These are phyloP conservation scores for Yamadazyma insecticola DNA, from an alignment of 805 yeast species.

Conservation along the genomic window DNA sequence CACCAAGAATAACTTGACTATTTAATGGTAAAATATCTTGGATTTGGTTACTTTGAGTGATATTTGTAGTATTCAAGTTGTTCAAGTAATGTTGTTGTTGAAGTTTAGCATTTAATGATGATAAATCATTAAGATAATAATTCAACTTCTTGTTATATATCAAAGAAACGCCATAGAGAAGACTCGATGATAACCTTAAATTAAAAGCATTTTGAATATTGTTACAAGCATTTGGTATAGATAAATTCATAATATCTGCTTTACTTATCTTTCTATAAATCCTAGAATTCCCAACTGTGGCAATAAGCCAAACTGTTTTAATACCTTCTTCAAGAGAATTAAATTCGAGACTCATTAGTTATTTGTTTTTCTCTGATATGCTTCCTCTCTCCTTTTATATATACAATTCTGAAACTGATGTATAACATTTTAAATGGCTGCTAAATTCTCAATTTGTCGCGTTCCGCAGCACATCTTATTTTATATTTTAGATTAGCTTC, in stretches of 20 bases:
- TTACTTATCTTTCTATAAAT: constrained; percentile 2
- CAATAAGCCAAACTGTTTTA: constrained; percentile 9
- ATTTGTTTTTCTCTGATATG: background rate
- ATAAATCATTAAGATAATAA: constrained; percentile 35
- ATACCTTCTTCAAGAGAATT: constrained; percentile 1
- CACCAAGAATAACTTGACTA: too few relatives aligned
- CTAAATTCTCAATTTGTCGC: too few relatives aligned
- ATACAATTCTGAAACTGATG: background rate
- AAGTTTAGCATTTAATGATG: constrained; percentile 3
- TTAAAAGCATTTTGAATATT: constrained; percentile 4
- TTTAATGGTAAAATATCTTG: too few relatives aligned
- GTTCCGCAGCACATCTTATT: too few relatives aligned
- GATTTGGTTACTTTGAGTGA: constrained; percentile 2
- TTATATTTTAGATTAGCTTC: too few relatives aligned
- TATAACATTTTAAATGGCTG: too few relatives aligned
- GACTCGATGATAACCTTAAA: constrained; percentile 34
- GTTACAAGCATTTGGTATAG: constrained; percentile 41
- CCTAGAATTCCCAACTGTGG: constrained; percentile 5
- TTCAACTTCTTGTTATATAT: constrained; percentile 47
- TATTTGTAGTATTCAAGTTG: constrained; percentile 2
- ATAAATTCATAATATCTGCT: constrained; percentile 3
- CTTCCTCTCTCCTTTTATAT: background rate
- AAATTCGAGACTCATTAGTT: constrained; percentile 2
- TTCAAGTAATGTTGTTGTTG: too few relatives aligned
- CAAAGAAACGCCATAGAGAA: constrained; percentile 46